Conservation (phyloP, 2,329 filamentous ascomycete species). For the Ascomycota sp. region DNA sequence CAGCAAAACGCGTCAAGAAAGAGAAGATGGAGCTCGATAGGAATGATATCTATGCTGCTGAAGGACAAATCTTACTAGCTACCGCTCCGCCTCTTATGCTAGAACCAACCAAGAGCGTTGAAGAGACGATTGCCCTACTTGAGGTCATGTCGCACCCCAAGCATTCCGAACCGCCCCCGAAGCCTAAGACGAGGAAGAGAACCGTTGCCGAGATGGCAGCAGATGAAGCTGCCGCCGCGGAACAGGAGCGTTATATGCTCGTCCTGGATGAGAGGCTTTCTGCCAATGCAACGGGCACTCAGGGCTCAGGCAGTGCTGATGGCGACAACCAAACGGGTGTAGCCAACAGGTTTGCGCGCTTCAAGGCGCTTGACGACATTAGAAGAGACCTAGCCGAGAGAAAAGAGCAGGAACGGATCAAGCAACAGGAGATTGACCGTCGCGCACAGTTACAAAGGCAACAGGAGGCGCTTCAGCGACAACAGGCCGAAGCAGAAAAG, state of each 20-base stretch:
- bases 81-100: constrained; percentile 57
- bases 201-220: constrained; percentile 88
- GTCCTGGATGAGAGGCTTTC: constrained; percentile 66
- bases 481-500: constrained; percentile 22
- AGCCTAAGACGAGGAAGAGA: constrained; percentile 74
- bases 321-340: constrained; percentile 49
- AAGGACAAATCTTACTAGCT: constrained; percentile 51
- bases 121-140: constrained; percentile 49
- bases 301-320: constrained; percentile 36
- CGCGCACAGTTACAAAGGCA: constrained; percentile 24
- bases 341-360: constrained; percentile 63
- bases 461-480: constrained; percentile 22
- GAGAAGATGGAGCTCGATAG: constrained; percentile 57
- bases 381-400: constrained; percentile 55
- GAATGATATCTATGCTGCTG: constrained; percentile 48
- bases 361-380: constrained; percentile 77
- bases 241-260: constrained; percentile 80
- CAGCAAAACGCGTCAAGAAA: constrained; percentile 45
- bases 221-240: constrained; percentile 76
- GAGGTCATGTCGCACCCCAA: constrained; percentile 53
- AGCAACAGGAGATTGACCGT: constrained; percentile 36
- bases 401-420: constrained; percentile 51
- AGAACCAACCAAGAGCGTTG: constrained; percentile 46
- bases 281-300: constrained; percentile 32
- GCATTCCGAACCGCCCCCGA: constrained; percentile 52